Evolutionary conservation across 2,329 filamentous ascomycete genomes (phyloP).

Genomic region (Trichoderma endophyticum): DNA sequence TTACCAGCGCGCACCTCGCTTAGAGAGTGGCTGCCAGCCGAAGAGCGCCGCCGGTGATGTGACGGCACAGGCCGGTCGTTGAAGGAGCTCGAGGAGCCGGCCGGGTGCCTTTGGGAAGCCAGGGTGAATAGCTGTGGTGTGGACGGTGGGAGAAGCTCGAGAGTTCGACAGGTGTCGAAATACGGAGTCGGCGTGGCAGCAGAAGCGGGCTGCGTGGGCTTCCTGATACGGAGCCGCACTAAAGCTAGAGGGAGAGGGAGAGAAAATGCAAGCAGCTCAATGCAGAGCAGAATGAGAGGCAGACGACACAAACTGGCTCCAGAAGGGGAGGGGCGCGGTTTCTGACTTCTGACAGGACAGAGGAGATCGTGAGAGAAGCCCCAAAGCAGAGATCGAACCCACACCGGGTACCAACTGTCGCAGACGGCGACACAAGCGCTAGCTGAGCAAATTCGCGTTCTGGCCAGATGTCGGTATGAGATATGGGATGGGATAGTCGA

Average conservation of each 20-base stretch:
- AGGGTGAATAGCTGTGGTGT: constrained; percentile 38
- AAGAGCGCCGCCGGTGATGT: constrained; percentile 51
- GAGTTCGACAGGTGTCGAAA: constrained; percentile 20
- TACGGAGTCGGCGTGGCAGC: constrained; percentile 9
- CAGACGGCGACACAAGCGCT: constrained; percentile 5
- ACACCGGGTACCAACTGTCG: background rate
- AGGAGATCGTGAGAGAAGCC: constrained; percentile 1
- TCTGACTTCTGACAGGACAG: constrained; percentile 1
- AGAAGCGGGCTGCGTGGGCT: constrained; percentile 13
- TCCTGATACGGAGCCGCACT: constrained; percentile 18
- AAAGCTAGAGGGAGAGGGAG: background rate
- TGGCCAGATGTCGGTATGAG: constrained; percentile 16
- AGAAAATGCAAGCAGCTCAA: constrained; percentile 15
- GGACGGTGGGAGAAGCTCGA: constrained; percentile 19
- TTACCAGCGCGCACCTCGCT: constrained; percentile 32
- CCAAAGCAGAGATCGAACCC: constrained; percentile 8
- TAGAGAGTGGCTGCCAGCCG: constrained; percentile 35
- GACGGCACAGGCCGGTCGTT: constrained; percentile 47
- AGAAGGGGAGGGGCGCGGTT: background rate
- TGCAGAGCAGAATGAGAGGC: constrained; percentile 6
- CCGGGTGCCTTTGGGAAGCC: constrained; percentile 48
- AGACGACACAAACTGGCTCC: constrained; percentile 1
- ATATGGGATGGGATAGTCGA: background rate
- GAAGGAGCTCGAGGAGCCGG: constrained; percentile 54
- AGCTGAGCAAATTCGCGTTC: constrained; percentile 10